Conservation (phyloP, 305 asterid species). For the Fraxinus sp. region DNA sequence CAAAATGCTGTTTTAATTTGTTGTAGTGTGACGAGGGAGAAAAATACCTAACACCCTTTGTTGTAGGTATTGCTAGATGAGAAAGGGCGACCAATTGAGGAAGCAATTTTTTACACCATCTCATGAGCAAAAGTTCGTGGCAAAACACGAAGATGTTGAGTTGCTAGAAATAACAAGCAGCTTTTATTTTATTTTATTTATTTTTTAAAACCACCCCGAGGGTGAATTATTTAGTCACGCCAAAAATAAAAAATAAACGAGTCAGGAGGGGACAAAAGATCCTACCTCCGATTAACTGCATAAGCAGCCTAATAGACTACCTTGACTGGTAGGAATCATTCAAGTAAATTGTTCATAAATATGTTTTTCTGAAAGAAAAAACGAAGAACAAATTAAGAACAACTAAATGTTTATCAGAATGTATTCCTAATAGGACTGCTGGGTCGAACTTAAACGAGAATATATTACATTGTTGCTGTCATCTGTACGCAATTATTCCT, state of each 20-base stretch:
- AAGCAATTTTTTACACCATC: not conserved
- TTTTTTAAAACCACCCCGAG: not conserved
- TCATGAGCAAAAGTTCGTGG: not conserved
- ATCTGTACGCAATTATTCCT: not conserved
- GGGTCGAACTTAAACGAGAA: not conserved
- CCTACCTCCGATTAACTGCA: not conserved
- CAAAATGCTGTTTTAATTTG: no score
- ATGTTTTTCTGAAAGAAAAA: no score
- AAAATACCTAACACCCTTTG: not conserved
- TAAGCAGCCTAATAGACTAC: not conserved
- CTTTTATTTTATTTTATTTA: no score
- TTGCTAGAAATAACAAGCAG: not conserved
- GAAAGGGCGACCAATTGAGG: no score
- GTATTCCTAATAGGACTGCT: not conserved
- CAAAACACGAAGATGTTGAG: not conserved
- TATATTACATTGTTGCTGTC: not conserved
- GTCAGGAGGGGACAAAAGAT: not conserved
- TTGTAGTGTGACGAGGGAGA: not conserved
- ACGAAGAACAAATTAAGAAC: no score
- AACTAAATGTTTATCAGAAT: not conserved
- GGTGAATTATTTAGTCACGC: not conserved
- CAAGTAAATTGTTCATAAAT: not conserved
- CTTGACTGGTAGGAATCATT: not conserved
- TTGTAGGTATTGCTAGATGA: not conserved
- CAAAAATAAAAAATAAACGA: no score